These are phyloP conservation scores for Cercophora samala DNA, from an alignment of 495 filamentous ascomycete species.

Conservation along the genomic window DNA sequence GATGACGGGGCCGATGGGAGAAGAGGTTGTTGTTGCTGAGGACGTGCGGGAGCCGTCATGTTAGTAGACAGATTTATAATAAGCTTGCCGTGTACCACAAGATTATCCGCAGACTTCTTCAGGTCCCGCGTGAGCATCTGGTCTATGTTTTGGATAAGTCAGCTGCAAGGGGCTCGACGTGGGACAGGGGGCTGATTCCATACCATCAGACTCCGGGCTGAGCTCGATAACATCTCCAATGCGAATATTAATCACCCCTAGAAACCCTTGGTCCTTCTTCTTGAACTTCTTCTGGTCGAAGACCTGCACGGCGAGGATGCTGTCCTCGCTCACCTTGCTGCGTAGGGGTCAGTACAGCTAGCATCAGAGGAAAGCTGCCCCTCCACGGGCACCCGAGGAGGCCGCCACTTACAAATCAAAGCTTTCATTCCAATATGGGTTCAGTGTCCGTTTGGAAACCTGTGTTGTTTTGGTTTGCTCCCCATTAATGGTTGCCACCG, in stretches of 20 bases:
- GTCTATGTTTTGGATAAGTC: slow-evolving; percentile 28
- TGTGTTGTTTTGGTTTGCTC: slow-evolving; percentile 95
- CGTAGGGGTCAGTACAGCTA: slow-evolving; percentile 29
- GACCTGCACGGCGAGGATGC: slow-evolving; percentile 94
- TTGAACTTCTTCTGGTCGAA: slow-evolving; percentile 99
- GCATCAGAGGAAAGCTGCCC: slow-evolving; percentile 6
- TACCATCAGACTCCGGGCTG: slow-evolving; percentile 86
- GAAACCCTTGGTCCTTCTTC: slow-evolving; percentile 99
- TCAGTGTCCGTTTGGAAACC: slow-evolving; percentile 94
- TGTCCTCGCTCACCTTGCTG: slow-evolving; percentile 86
- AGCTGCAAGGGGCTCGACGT: neutral
- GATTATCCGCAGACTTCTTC: slow-evolving; percentile 97
- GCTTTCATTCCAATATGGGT: slow-evolving; percentile 98
- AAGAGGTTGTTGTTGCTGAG: slow-evolving; percentile 22
- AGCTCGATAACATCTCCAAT: slow-evolving; percentile 92
- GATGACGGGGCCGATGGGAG: slow-evolving; percentile 31
- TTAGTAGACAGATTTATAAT: slow-evolving; percentile 96
- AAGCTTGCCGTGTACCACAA: slow-evolving; percentile 95
- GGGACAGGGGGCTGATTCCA: slow-evolving; percentile 26
- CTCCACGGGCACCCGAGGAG: neutral
- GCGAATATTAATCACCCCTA: slow-evolving; percentile 95
- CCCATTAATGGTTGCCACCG: slow-evolving; percentile 91
- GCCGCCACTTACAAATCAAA: slow-evolving; percentile 78
- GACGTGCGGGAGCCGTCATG: slow-evolving; percentile 48
- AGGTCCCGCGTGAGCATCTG: slow-evolving; percentile 99